Evolutionary conservation across 257 asterid species (phyloP), one percentile per base, ranked within the genome.

Genomic region (Salvia miltiorrhiza): DNA sequence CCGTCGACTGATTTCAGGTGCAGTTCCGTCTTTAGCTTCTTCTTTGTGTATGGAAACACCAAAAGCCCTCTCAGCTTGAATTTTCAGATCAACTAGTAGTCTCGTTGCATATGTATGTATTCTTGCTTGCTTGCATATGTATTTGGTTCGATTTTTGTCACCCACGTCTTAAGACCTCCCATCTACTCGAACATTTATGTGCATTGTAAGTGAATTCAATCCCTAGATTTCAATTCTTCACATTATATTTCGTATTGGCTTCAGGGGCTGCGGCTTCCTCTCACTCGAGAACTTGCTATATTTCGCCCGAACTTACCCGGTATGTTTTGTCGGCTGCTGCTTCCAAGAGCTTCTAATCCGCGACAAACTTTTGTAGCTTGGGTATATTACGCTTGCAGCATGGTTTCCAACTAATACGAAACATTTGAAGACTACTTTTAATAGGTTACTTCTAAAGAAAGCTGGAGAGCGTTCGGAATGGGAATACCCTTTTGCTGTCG

Each of bases 401-500:
- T 39, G 68, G 48, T 24, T 70, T 79, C 81, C 60, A 64, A 86
- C 95, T 92, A 81, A 92, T 86, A 54, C 54, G 59, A 63, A 78
- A 75, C 73, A 80, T 84, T 81, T 86, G 90, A 87, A 93, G 99
- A 86, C 65, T 79, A 73, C 88, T 84, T 93, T 90, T 81, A 90
- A 74, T 81, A 89, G 92, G 90, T 81, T 93, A 72, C 94, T 90
- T 76, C 84, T 75, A 68, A 93, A 93, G 80, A 73, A 84, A 88
- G 80, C 77, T 14, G 99, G 96, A 60, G 50, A 78, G 11, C 93
- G 96, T 24, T 82, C 96, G 59, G 65, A 80, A 53, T 93, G 99
- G 99, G 99, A 93, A 71, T 93, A 93, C 69, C 99, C 99, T 7
- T 93, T 93, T 75, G 96, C 99, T 67, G 99, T 77, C 2, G 99